Evolutionary conservation across 441 rosid genomes (phyloP).

Genomic region (Eugenia klotzschiana): DNA sequence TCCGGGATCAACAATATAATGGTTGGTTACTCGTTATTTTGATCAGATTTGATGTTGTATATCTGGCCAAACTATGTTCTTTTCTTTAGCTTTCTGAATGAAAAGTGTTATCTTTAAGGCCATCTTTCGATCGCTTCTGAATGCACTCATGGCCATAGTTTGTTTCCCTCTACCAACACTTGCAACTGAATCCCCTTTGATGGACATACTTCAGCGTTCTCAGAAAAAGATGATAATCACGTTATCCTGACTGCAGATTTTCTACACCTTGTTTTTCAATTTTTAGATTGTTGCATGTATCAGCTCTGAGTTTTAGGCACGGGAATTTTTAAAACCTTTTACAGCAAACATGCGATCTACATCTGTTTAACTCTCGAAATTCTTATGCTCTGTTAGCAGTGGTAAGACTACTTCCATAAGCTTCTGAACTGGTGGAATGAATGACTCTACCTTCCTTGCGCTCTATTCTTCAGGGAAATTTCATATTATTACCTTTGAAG

Average conservation of each 20-base stretch:
- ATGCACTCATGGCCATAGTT: not conserved
- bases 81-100: not conserved
- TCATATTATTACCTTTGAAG: constrained; percentile 75
- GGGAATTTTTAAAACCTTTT: not conserved
- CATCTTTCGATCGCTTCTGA: not conserved
- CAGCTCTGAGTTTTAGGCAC: not conserved
- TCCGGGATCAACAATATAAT: constrained; percentile 76
- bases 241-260: not conserved
- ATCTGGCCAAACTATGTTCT: not conserved
- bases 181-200: not conserved
- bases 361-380: not conserved
- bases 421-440: not conserved
- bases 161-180: not conserved
- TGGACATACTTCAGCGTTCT: not conserved
- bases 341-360: not conserved
- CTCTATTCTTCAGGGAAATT: constrained; percentile 43
- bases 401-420: not conserved
- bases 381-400: not conserved
- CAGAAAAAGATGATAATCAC: not conserved
- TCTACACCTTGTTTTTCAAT: not conserved
- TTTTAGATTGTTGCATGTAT: not conserved
- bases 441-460: not conserved
- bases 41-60: not conserved
- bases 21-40: constrained; percentile 28
- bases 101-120: not conserved